Evolutionary conservation across 2,329 filamentous ascomycete genomes (phyloP), one percentile per base, ranked within the genome.

Genomic region (Fusarium penzigii): DNA sequence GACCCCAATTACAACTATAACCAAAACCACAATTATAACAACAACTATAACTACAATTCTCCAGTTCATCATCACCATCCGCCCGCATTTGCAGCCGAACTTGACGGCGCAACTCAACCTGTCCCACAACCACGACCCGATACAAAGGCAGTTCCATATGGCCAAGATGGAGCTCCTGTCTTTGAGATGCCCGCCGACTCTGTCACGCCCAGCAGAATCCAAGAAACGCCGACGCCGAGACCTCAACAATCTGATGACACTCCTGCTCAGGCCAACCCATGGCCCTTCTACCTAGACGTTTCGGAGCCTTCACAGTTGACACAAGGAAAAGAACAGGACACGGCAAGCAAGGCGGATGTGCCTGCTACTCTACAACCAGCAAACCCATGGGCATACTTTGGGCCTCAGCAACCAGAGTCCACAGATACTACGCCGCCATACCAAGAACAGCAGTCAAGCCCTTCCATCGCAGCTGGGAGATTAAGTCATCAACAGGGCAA

Each of bases 361-460:
- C 29, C 46, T 17, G 40, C 41, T 10, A 16, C 34, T 29, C 16
- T 44, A 7, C 47, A 51, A 32, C 41, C 55, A 29, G 69, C 68
- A 32, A 67, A 70, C 39, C 68, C 69, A 10, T 72, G 70, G 69
- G 59, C 70, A 14, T 72, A 70, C 34, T 64, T 69, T 54, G 67
- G 68, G 3, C 61, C 66, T 6, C 55, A 56, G 44, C 41, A 44
- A 39, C 20, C 58, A 20, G 53, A 48, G n/a, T 36, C 40, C 34
- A 42, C 25, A 17, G 38, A 42, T 13, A 42, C 48, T 38, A 25
- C 6, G 36, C n/a, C 36, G 10, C 39, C 7, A 16, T 4, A 4
- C 45, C 38, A 14, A 9, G 42, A 25, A 20, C 38, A 46, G 14
- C 46, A 43, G 40, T 48, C 41, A 32, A 25, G 20, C 20, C 20